phyloP scores from a whole-genome alignment of 176 grass and related monocot species.

The Musa troglodytarum region DNA sequence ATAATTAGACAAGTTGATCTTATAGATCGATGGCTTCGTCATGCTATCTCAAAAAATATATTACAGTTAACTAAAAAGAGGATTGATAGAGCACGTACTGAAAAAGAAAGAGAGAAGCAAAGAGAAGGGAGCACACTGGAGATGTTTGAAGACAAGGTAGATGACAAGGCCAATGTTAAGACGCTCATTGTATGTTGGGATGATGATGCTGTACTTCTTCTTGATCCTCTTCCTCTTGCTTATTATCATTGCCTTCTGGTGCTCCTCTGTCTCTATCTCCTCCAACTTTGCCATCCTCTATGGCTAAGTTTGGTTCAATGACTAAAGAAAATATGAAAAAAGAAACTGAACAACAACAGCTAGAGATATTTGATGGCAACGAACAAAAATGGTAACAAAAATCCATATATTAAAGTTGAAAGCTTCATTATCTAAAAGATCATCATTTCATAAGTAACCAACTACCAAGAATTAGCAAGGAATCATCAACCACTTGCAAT shows the following conservation, averaged over 20 bases:
- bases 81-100: not conserved
- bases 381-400: not conserved
- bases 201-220: constrained; percentile 75
- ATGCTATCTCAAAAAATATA: not conserved
- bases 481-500: no score
- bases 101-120: not conserved
- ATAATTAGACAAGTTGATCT: not conserved
- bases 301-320: not conserved
- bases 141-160: constrained; percentile 93
- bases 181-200: constrained; percentile 94
- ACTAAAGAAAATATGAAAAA: not conserved
- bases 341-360: not conserved
- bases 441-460: no score
- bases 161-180: constrained; percentile 83
- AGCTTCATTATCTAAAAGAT: no score
- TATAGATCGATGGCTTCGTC: not conserved
- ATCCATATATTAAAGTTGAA: not conserved
- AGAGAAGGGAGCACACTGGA: constrained; percentile 32
- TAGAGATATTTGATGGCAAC: not conserved
- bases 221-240: constrained; percentile 19
- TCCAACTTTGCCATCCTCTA: constrained; percentile 5
- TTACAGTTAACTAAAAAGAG: not conserved
- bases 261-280: constrained; percentile 6
- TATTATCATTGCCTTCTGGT: not conserved
- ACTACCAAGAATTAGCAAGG: no score